These are phyloP conservation scores for Melocanna baccifera DNA, from an alignment of 176 grass and related monocot genomes.

Conservation along the genomic window DNA sequence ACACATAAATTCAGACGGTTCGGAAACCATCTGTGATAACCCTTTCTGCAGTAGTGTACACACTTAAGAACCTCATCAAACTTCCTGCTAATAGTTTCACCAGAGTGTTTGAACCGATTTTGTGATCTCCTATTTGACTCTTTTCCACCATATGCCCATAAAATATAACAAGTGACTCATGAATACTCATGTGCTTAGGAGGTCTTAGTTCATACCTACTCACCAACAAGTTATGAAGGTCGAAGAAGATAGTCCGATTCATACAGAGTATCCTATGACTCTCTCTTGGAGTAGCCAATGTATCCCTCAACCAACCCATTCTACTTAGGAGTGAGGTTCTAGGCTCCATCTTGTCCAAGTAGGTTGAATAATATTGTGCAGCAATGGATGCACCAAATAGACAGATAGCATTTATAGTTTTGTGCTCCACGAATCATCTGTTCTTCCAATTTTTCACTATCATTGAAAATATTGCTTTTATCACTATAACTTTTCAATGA, in stretches of 20 bases:
- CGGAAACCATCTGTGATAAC: too few relatives aligned
- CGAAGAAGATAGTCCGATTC: background rate
- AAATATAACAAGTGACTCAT: background rate
- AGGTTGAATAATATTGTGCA: too few relatives aligned
- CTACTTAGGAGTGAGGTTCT: background rate
- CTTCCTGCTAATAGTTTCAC: too few relatives aligned
- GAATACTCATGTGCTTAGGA: background rate
- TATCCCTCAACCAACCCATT: background rate
- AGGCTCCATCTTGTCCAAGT: too few relatives aligned
- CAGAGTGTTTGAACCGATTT: background rate
- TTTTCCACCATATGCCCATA: background rate
- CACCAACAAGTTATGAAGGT: background rate
- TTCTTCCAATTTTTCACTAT: too few relatives aligned
- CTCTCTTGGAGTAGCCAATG: background rate
- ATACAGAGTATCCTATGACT: background rate
- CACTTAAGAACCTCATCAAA: too few relatives aligned
- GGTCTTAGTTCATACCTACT: too few relatives aligned
- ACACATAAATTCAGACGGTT: too few relatives aligned
- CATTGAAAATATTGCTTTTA: background rate
- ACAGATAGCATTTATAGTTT: too few relatives aligned
- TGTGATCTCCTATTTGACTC: background rate
- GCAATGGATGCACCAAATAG: too few relatives aligned
- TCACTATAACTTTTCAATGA: background rate
- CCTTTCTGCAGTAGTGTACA: too few relatives aligned
- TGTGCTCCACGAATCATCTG: background rate